phyloP scores from a whole-genome alignment of 1,284 basidiomycete species.

The Chalciporus sp. region DNA sequence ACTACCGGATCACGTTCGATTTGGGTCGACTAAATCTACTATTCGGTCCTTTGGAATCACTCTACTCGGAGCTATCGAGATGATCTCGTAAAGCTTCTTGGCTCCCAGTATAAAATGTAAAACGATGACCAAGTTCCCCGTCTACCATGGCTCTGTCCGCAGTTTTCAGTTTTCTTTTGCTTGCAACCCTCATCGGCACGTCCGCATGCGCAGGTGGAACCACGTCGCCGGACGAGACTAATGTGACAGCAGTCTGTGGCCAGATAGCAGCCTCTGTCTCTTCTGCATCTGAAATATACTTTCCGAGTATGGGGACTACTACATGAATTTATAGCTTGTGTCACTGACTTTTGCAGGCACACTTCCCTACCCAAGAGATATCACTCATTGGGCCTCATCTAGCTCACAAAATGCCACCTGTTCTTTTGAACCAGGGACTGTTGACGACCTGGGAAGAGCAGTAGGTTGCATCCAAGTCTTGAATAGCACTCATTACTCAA shows the following conservation, averaged over 20 bases:
- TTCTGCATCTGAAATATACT: constrained; percentile 31
- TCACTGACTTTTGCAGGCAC: neutral
- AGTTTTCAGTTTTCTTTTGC: neutral
- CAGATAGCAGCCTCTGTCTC: constrained; percentile 10
- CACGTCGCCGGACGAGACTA: neutral
- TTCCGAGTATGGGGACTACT: constrained; percentile 23
- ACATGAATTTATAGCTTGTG: too few species aligned
- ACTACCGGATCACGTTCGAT: too few species aligned
- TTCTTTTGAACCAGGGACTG: constrained; percentile 45
- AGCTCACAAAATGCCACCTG: constrained; percentile 40
- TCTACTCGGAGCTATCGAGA: too few species aligned
- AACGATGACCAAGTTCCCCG: too few species aligned
- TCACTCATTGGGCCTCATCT: too few species aligned
- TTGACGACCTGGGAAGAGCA: constrained; percentile 46
- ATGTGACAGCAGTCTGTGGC: neutral
- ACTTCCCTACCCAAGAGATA: neutral
- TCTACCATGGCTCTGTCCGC: neutral
- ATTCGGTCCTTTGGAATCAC: too few species aligned
- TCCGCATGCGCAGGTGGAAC: neutral
- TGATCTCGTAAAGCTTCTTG: too few species aligned
- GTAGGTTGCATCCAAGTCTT: constrained; percentile 31
- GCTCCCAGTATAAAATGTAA: too few species aligned
- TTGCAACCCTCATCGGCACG: neutral
- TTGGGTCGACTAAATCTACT: too few species aligned
- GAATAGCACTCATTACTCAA: too few species aligned